phyloP scores from a whole-genome alignment of 192 early-diverging fungal species.

The Podila clonocystis region DNA sequence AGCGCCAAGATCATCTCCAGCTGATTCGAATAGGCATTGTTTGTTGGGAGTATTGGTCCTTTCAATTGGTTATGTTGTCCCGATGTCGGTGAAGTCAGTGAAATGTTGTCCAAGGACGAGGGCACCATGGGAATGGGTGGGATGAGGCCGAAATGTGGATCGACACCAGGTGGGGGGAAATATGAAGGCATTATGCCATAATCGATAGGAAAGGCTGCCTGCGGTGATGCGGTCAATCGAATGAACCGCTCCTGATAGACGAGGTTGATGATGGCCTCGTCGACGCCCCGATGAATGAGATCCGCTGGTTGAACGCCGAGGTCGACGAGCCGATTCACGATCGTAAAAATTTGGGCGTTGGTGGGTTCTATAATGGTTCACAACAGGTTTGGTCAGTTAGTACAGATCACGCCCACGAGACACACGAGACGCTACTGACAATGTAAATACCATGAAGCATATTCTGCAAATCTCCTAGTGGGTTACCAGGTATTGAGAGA shows the following conservation, averaged over 20 bases:
- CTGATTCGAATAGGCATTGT: background rate
- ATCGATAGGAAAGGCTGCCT: background rate
- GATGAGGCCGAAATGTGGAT: background rate
- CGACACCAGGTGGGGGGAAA: background rate
- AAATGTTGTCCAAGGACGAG: background rate
- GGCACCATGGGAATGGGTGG: background rate
- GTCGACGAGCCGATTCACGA: slow-evolving; percentile 11
- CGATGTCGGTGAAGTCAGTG: background rate
- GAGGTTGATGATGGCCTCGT: background rate
- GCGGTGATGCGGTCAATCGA: background rate
- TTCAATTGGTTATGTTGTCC: background rate
- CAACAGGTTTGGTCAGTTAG: background rate
- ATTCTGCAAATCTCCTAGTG: background rate
- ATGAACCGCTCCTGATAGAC: slow-evolving; percentile 5
- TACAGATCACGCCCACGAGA: too few relatives aligned
- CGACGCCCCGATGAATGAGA: slow-evolving; percentile 12
- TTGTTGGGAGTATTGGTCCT: background rate
- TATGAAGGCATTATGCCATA: background rate
- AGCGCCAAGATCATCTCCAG: slow-evolving; percentile 17
- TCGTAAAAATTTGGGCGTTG: background rate
- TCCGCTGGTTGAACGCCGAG: slow-evolving; percentile 14
- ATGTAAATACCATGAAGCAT: background rate
- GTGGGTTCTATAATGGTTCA: background rate
- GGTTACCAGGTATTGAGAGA: background rate
- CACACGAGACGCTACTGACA: too few relatives aligned